phyloP scores from a whole-genome alignment of 2,329 filamentous ascomycete genomes.

The Didymellaceae sp. region DNA sequence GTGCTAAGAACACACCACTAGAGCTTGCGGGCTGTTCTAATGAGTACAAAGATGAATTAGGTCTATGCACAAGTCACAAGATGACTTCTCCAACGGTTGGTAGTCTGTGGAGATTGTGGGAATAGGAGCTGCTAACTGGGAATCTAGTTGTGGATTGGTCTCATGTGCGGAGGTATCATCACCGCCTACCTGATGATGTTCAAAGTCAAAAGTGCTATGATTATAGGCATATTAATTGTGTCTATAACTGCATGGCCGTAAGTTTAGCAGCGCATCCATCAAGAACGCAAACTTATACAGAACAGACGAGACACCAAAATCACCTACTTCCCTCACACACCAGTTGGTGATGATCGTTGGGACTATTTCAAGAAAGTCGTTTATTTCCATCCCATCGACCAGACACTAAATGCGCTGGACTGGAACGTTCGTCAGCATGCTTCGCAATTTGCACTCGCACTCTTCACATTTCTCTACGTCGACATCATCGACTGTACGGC shows the following conservation, averaged over 20 bases:
- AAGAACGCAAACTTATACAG: constrained; percentile 23
- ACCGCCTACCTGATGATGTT: constrained; percentile 84
- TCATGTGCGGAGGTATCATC: constrained; percentile 82
- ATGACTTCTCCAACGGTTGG: constrained; percentile 75
- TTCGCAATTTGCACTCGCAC: constrained; percentile 78
- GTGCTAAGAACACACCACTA: constrained; percentile 67
- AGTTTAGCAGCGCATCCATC: constrained; percentile 17
- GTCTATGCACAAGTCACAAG: constrained; percentile 71
- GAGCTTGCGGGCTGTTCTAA: constrained; percentile 76
- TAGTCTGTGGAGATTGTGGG: constrained; percentile 3
- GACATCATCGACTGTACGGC: constrained; percentile 89
- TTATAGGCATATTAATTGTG: constrained; percentile 80
- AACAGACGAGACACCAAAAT: constrained; percentile 68
- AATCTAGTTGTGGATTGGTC: constrained; percentile 78
- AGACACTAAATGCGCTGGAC: constrained; percentile 73
- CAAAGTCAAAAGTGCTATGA: constrained; percentile 84
- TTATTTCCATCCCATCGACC: constrained; percentile 76
- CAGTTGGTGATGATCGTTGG: constrained; percentile 71
- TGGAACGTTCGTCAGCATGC: constrained; percentile 73
- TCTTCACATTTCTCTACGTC: constrained; percentile 90
- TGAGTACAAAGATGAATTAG: constrained; percentile 56
- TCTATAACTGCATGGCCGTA: constrained; percentile 86
- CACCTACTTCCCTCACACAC: constrained; percentile 78
- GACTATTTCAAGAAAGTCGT: constrained; percentile 88
- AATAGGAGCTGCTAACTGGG: constrained; percentile 11